These are phyloP conservation scores for Aureobasidium lini DNA, from an alignment of 2,329 filamentous ascomycete species.

Conservation along the genomic window DNA sequence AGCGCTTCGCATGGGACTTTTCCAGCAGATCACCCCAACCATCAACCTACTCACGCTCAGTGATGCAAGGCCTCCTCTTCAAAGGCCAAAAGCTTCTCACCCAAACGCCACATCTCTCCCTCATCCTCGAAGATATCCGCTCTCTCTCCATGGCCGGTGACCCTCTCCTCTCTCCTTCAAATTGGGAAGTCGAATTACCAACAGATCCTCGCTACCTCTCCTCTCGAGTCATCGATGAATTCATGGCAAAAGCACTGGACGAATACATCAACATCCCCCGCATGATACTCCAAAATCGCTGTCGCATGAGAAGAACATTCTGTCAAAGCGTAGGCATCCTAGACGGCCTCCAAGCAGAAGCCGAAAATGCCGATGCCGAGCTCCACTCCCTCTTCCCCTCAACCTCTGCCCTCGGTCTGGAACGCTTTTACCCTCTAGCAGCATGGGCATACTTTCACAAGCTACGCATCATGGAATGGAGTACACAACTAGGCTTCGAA, in stretches of 20 bases:
- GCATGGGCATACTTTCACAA: conserved; percentile 91
- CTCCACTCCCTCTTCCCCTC: not conserved
- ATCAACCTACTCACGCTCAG: conserved; percentile 70
- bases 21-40: conserved; percentile 76
- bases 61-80: conserved; percentile 47
- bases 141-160: conserved; percentile 67
- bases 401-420: not conserved
- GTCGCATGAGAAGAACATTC: conserved; percentile 80
- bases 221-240: conserved; percentile 64
- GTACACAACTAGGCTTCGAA: conserved; percentile 89
- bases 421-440: conserved; percentile 58
- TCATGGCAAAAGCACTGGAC: conserved; percentile 45
- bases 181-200: conserved; percentile 68
- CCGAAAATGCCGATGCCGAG: conserved; percentile 63
- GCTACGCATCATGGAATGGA: conserved; percentile 76
- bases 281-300: conserved; percentile 81
- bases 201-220: conserved; percentile 68
- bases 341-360: conserved; percentile 75
- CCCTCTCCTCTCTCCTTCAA: conserved; percentile 61
- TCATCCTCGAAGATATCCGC: conserved; percentile 76
- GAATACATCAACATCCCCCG: conserved; percentile 79
- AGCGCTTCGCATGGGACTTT: conserved; percentile 69
- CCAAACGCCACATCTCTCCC: conserved; percentile 60
- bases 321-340: conserved; percentile 76
- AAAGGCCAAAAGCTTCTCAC: conserved; percentile 62